Percentiles rank a stretch among this genome's conserved stretches.
phyloP scores from a whole-genome alignment of 2,329 filamentous ascomycete species.

The Penicillium aurantiogriseum region DNA sequence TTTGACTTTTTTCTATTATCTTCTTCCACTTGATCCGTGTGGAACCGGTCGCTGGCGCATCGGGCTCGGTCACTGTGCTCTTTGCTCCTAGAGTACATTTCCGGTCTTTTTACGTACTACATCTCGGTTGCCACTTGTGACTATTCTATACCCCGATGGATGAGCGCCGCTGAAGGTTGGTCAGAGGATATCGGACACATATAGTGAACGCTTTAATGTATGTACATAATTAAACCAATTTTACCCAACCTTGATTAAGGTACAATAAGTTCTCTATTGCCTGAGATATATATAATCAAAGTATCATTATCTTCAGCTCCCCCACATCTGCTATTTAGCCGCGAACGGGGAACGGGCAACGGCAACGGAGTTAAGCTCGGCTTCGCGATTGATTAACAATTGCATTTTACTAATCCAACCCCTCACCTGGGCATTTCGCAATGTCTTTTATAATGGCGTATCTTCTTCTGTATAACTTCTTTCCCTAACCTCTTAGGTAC shows the following conservation, averaged over 20 bases:
- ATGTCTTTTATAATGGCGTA: constrained; percentile 17
- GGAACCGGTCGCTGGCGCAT: constrained; percentile 25
- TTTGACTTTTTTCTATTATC: constrained; percentile 9
- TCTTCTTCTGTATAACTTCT: constrained; percentile 7
- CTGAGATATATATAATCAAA: neutral
- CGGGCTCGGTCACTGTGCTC: constrained; percentile 14
- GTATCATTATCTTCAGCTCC: neutral
- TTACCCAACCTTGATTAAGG: constrained; percentile 14
- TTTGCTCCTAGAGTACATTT: constrained; percentile 14
- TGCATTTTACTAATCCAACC: constrained; percentile 26
- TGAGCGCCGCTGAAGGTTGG: constrained; percentile 4
- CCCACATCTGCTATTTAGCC: constrained; percentile 19
- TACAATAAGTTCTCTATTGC: neutral
- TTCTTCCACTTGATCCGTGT: constrained; percentile 13
- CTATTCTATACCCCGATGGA: constrained; percentile 4
- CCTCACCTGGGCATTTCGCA: constrained; percentile 16
- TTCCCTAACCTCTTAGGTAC: constrained; percentile 6
- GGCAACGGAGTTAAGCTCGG: constrained; percentile 9
- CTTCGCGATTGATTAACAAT: constrained; percentile 21
- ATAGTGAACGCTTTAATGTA: constrained; percentile 31
- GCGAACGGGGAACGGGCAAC: neutral
- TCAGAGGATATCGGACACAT: constrained; percentile 20
- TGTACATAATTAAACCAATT: constrained; percentile 32
- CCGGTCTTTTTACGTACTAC: constrained; percentile 23
- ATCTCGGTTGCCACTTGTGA: constrained; percentile 11